Evolutionary conservation across 768 basidiomycete genomes (phyloP).

Genomic region (Lactarius sp.): DNA sequence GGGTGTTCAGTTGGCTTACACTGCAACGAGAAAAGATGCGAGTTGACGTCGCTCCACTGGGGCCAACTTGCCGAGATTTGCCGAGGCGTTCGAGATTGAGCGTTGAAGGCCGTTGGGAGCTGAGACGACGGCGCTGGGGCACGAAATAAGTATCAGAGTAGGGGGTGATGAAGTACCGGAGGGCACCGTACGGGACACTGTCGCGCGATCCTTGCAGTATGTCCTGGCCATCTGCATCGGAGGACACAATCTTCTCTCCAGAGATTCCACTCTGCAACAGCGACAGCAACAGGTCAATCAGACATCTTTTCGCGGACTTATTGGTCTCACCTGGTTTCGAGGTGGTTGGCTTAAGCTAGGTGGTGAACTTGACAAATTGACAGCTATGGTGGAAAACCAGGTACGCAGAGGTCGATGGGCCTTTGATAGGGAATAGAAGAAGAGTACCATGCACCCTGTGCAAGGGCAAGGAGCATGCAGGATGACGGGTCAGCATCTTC

Average conservation of each 20-base stretch:
- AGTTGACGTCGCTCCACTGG: slow-evolving; percentile 2
- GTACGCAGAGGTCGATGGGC: too few relatives aligned
- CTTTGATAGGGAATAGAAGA: too few relatives aligned
- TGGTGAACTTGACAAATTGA: neutral
- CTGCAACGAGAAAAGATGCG: neutral
- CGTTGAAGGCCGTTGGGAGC: neutral
- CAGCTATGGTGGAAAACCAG: neutral
- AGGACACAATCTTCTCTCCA: neutral
- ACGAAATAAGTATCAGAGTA: neutral
- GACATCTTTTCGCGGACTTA: neutral
- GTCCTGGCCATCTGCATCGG: neutral
- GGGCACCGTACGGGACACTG: neutral
- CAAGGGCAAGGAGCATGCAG: too few relatives aligned
- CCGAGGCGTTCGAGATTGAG: neutral
- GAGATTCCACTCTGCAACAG: neutral
- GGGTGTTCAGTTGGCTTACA: slow-evolving; percentile 1
- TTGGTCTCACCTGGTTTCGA: neutral
- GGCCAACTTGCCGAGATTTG: neutral
- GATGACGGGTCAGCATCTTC: too few relatives aligned
- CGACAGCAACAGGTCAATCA: neutral
- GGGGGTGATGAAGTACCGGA: neutral
- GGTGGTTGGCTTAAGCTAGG: neutral
- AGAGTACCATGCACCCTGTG: too few relatives aligned
- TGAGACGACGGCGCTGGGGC: neutral
- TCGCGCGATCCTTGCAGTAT: neutral